Base-by-base conservation (phyloP, 148 eudicot genomes). In the Cornus controversa region DNA sequence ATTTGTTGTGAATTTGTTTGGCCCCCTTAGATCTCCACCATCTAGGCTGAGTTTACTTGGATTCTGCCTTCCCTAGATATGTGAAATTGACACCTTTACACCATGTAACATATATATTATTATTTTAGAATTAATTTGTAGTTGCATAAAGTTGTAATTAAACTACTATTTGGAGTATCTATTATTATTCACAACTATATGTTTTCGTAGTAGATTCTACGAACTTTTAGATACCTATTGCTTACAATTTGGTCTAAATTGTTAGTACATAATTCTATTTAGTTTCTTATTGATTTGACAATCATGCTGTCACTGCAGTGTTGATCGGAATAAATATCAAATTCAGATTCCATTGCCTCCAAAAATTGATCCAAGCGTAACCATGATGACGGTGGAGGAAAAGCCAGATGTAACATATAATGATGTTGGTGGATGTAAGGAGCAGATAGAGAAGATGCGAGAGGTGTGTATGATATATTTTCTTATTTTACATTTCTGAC, bases 351-450 rank as follows among this genome's bases (percentile, higher is more conserved):
- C 97, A 1, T 85, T 92, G 85, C 98, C 98, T 69, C 99, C 99
- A 24, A 96, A 96, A 83, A 96, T 96, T 80, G 99, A 96, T 83
- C 97, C 98, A 16, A 96, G 95, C 84, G 99, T 96, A 67, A 96
- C 98, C 37, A 96, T 96, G 99, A 93, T 96, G 98, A 93, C 98
- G 0, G 99, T 96, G 73, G 99, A 93, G 84, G 98, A 96, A 85
- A 96, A 96, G 80, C 99, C 99, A 4, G 98, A 96, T 83, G 99
- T 96, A 74, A 93, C 99, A 18, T 96, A 96, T 78, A 90, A 92
- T 83, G 99, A 96, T 76, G 98, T 96, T 66, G 98, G 99, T 76
- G 99, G 99, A 66, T 96, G 99, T 72, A 96, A 96, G 85, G 99
- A 96, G 79, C 99, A 96, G 84, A 96, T 96, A 73, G 98, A 96